Conservation (phyloP, 148 eudicot species). For the Camellia lanceoleosa region DNA sequence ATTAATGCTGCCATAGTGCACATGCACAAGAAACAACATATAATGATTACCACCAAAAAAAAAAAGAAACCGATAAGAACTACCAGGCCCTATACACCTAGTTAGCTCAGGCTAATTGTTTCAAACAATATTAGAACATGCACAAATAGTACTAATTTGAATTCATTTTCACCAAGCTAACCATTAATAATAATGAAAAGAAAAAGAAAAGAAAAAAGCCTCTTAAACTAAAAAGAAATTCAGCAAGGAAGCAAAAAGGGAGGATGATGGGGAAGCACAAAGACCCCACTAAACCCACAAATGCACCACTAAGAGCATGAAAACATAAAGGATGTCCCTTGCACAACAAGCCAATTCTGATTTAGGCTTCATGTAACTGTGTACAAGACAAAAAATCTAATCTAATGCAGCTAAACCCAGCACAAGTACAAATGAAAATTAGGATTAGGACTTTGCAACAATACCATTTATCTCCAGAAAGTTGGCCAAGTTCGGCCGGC, state of each 20-base stretch:
- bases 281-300: neutral
- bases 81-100: neutral
- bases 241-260: neutral
- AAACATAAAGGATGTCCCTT: constrained; percentile 2
- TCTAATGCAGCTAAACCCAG: neutral
- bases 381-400: neutral
- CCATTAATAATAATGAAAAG: neutral
- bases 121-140: neutral
- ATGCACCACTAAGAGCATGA: neutral
- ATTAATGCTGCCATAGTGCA: neutral
- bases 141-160: constrained; percentile 1
- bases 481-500: constrained; percentile 77
- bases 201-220: neutral
- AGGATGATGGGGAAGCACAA: neutral
- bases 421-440: constrained; percentile 8
- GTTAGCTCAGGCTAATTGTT: constrained; percentile 3
- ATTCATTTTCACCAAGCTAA: neutral
- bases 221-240: neutral
- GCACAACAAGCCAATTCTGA: neutral
- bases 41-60: neutral
- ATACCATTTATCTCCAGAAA: constrained; percentile 91
- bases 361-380: neutral
- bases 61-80: neutral
- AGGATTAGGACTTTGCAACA: neutral
- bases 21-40: neutral